Percentiles rank a stretch among this genome's conserved stretches.
These are phyloP conservation scores for Kappamyces sp. DNA, from an alignment of 192 early-diverging fungal species.

Conservation along the genomic window DNA sequence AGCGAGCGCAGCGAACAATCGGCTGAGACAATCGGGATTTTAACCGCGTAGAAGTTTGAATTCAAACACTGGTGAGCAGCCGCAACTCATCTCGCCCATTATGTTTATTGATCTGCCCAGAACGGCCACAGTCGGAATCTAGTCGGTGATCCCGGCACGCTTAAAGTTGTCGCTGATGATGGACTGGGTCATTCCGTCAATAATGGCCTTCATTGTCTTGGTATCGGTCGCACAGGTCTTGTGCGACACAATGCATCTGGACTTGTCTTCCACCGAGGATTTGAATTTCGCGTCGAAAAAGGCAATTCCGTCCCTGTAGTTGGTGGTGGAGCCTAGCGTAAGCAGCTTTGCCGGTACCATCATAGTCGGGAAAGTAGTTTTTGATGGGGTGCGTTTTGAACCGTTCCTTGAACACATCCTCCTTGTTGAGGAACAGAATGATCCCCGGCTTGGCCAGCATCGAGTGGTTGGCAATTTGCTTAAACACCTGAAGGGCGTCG, in stretches of 20 bases:
- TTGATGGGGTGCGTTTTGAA: constrained; percentile 26
- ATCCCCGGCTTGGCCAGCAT: constrained; percentile 26
- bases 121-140: too few relatives aligned
- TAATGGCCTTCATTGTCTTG: constrained; percentile 4
- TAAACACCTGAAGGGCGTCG: constrained; percentile 40
- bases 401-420: constrained; percentile 39
- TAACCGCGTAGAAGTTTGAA: too few relatives aligned
- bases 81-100: too few relatives aligned
- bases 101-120: too few relatives aligned
- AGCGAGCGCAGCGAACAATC: too few relatives aligned
- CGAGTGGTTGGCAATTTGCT: constrained; percentile 30
- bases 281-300: constrained; percentile 13
- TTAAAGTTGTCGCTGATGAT: too few relatives aligned
- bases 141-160: too few relatives aligned
- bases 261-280: too few relatives aligned
- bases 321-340: constrained; percentile 1
- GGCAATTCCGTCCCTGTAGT: constrained; percentile 3
- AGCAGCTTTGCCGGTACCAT: constrained; percentile 16
- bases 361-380: constrained; percentile 40
- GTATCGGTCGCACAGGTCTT: constrained; percentile 14
- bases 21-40: too few relatives aligned
- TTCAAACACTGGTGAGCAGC: too few relatives aligned
- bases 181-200: not conserved
- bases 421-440: constrained; percentile 48
- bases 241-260: not conserved